Evolutionary conservation across 1,139 yeast species (phyloP), one percentile per base, ranked within the genome.

Genomic region (Protomyces inundatus): DNA sequence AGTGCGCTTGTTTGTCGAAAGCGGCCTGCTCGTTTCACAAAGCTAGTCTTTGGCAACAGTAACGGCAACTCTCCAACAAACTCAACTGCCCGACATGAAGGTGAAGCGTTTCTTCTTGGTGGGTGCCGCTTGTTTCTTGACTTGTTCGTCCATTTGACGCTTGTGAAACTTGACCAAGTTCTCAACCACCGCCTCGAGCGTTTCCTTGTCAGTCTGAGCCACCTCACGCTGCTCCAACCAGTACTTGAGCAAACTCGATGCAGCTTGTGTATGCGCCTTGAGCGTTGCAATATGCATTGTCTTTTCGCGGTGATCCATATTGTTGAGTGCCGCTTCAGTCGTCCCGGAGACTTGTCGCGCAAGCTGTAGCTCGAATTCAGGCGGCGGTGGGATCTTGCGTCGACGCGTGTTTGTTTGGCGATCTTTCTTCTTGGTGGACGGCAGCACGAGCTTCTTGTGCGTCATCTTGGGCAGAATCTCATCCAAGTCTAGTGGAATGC

Each of bases 121-220:
- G 6, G 42, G 32, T n/a, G 40, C 40, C 7, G 61, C 40, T 30
- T 48, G 34, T 36, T 40, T 40, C 34, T 58, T 55, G 14, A 32
- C 34, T 33, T 58, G 53, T 36, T 58, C 62, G 12, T 58, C 52
- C 53, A 51, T 58, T 42, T 58, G 62, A 23, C 54, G 53, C 62
- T 63, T 63, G 42, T 60, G 61, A 40, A 59, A 63, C 23, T 65
- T 60, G 4, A 86, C 85, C 66, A 85, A 76, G 68, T 84, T 85
- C 72, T 86, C 90, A 42, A 86, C 87, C 67, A 86, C 89, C 4
- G 84, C 79, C 70, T 86, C 90, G 71, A 84, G 85, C 6, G 86
- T 82, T 61, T 82, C 84, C 68, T 84, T 82, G 70, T 85, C 86
- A 62, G 78, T 79, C 66, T 77, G 75, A n/a, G 80, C 77, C 39